Conservation (phyloP, 2,329 filamentous ascomycete species). For the Magnaporthales sp. region DNA sequence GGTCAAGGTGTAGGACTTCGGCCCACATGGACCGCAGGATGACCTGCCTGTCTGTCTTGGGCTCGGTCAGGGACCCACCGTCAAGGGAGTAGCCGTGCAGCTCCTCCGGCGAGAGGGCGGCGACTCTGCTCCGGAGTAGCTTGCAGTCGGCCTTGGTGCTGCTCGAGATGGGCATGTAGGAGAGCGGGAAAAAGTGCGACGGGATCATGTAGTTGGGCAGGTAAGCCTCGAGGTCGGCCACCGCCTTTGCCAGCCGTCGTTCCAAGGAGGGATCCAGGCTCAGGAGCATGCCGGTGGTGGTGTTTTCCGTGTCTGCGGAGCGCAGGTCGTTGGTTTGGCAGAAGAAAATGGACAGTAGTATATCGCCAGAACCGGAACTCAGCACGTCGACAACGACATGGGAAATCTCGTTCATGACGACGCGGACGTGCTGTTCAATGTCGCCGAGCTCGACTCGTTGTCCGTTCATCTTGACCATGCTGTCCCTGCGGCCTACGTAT, state of each 20-base stretch:
- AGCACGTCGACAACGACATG: not conserved
- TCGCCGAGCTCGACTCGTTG: slow-evolving; percentile 7
- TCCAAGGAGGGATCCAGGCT: not conserved
- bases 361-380: not conserved
- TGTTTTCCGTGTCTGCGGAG: not conserved
- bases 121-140: slow-evolving; percentile 5
- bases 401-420: not conserved
- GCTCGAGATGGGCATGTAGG: slow-evolving; percentile 6
- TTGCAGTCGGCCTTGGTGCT: slow-evolving; percentile 22
- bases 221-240: not conserved
- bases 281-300: not conserved
- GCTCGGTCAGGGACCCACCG: slow-evolving; percentile 5
- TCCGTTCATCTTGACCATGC: slow-evolving; percentile 3
- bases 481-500: not conserved
- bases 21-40: slow-evolving; percentile 39
- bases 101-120: not conserved
- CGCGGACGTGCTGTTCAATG: slow-evolving; percentile 6
- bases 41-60: slow-evolving; percentile 27
- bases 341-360: not conserved
- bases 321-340: not conserved
- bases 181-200: not conserved
- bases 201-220: not conserved
- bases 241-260: not conserved
- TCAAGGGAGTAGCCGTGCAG: not conserved
- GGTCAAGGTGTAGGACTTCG: slow-evolving; percentile 30